Evolutionary conservation across 176 grass and related monocot genomes (phyloP).

Genomic region (Hordeum vulgare): DNA sequence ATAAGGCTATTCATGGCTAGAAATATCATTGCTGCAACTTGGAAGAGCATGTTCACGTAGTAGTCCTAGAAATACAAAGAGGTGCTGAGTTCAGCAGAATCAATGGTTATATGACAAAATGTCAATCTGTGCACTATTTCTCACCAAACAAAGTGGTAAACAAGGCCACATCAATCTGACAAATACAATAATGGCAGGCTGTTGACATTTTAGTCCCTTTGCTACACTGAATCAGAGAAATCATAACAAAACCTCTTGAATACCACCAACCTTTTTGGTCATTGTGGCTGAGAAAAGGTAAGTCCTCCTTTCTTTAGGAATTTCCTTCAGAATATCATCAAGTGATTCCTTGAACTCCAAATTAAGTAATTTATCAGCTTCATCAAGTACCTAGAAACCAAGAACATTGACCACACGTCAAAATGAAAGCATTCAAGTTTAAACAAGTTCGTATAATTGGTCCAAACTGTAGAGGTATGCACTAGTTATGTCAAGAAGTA

Average conservation of each 20-base stretch:
- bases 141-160: not conserved
- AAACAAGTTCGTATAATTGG: not conserved
- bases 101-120: not conserved
- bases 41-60: not conserved
- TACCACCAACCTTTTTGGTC: conserved; percentile 74
- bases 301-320: conserved; percentile 81
- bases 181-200: not conserved
- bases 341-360: conserved; percentile 87
- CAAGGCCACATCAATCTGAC: not conserved
- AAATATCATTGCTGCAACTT: not conserved
- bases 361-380: conserved; percentile 88
- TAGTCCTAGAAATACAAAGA: not conserved
- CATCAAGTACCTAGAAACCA: conserved; percentile 70
- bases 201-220: not conserved
- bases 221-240: not conserved
- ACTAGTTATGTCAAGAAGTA: not conserved
- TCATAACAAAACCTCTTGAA: not conserved
- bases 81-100: not conserved
- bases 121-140: not conserved
- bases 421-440: not conserved
- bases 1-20: not conserved
- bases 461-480: not conserved
- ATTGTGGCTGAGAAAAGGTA: conserved; percentile 94
- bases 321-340: conserved; percentile 90
- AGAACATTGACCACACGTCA: not conserved